Evolutionary conservation across 2,329 filamentous ascomycete species (phyloP).

Genomic region (Ophiostoma populinum): DNA sequence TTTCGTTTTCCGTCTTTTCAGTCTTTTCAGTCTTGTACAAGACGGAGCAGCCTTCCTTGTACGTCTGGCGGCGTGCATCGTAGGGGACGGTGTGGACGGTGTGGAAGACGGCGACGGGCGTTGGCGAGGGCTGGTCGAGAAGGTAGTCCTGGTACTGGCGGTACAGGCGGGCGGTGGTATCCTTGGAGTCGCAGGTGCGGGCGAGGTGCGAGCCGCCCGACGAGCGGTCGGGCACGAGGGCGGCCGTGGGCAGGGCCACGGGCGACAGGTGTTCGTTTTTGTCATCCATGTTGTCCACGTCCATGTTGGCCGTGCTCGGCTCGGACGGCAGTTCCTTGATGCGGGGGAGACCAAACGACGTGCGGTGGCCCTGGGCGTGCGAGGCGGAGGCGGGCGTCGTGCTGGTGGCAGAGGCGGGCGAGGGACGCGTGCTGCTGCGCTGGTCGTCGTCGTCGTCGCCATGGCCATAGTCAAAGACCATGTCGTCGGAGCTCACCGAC

Average conservation of each 20-base stretch:
- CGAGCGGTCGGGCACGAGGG: neutral
- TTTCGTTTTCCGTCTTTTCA: too few species aligned
- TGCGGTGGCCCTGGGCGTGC: too few species aligned
- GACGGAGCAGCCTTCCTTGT: too few species aligned
- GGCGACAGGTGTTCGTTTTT: neutral
- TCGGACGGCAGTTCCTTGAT: too few species aligned
- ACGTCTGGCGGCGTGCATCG: too few species aligned
- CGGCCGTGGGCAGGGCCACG: neutral
- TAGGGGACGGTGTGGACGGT: neutral
- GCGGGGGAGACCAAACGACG: too few species aligned
- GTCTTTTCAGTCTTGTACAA: too few species aligned
- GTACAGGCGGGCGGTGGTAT: slow-evolving; percentile 18
- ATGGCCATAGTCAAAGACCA: slow-evolving; percentile 1
- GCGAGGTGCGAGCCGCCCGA: slow-evolving; percentile 4
- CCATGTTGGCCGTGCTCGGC: too few species aligned
- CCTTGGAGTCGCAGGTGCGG: slow-evolving; percentile 11
- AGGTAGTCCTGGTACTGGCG: slow-evolving; percentile 15
- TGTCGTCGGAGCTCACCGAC: neutral
- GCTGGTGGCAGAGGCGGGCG: neutral
- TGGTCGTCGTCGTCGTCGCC: too few species aligned
- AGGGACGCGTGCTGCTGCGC: neutral
- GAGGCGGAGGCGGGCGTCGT: neutral
- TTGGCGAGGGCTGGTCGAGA: slow-evolving; percentile 2
- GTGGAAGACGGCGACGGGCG: neutral
- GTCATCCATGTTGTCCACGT: too few species aligned